phyloP scores from a whole-genome alignment of 2,329 filamentous ascomycete species.

The Botrytis pseudocinerea region DNA sequence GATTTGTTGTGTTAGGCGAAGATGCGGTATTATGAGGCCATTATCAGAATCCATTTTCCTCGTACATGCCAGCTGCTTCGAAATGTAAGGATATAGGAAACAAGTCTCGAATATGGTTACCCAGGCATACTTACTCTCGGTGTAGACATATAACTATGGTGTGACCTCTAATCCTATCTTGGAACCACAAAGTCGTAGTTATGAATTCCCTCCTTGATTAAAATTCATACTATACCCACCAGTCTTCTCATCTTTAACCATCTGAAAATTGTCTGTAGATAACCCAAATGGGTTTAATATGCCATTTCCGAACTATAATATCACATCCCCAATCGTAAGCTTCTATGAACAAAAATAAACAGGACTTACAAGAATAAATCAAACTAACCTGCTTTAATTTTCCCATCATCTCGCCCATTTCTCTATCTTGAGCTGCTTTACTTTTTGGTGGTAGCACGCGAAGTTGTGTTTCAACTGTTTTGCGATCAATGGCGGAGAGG shows the following conservation, averaged over 20 bases:
- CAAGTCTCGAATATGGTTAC: neutral
- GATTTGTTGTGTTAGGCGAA: neutral
- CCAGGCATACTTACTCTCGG: neutral
- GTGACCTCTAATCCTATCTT: neutral
- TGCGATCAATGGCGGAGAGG: slow-evolving; percentile 65
- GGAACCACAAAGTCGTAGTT: neutral
- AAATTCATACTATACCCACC: slow-evolving; percentile 97
- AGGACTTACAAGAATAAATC: slow-evolving; percentile 10
- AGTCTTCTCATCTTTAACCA: slow-evolving; percentile 84
- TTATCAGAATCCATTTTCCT: neutral
- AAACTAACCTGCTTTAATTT: slow-evolving; percentile 77
- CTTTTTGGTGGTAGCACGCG: slow-evolving; percentile 64
- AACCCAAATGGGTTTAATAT: slow-evolving; percentile 91
- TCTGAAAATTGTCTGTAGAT: slow-evolving; percentile 92
- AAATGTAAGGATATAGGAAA: neutral
- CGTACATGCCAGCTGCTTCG: neutral
- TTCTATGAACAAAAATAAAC: slow-evolving; percentile 2
- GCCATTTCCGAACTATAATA: slow-evolving; percentile 73
- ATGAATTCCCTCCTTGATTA: slow-evolving; percentile 37
- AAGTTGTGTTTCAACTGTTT: slow-evolving; percentile 67
- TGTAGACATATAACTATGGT: neutral
- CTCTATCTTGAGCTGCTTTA: slow-evolving; percentile 77
- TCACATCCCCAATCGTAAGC: slow-evolving; percentile 12
- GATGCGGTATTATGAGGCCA: neutral
- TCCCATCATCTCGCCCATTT: slow-evolving; percentile 96